Conservation (phyloP, 352 stramenopile genomes). For the Globisporangium recalcitrans region DNA sequence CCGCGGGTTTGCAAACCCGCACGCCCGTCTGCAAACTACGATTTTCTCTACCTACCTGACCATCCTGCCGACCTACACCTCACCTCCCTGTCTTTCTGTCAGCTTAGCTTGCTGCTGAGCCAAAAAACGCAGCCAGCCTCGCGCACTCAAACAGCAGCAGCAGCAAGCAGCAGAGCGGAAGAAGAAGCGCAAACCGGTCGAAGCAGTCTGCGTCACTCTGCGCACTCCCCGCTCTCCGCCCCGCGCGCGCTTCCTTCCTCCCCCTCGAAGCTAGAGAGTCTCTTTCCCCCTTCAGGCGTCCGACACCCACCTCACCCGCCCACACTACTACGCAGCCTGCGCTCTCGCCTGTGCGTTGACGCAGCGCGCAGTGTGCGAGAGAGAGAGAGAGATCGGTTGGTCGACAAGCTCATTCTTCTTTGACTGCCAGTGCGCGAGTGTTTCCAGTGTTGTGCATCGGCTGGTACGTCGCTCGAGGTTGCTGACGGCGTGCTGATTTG, state of each 20-base stretch:
- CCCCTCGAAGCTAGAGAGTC: too few relatives aligned
- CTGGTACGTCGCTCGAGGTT: not conserved
- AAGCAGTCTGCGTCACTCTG: constrained; percentile 19
- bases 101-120: not conserved
- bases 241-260: not conserved
- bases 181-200: constrained; percentile 19
- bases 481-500: not conserved
- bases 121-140: constrained; percentile 25
- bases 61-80: not conserved
- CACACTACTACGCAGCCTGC: not conserved
- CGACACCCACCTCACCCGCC: not conserved
- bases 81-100: not conserved
- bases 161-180: constrained; percentile 22
- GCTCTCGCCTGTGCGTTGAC: not conserved
- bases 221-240: not conserved
- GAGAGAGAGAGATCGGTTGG: not conserved
- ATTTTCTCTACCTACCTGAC: not conserved
- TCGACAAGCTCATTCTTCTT: not conserved
- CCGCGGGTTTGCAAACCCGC: not conserved
- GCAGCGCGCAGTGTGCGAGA: not conserved
- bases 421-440: too few relatives aligned
- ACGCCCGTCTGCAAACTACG: not conserved
- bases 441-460: not conserved
- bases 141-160: constrained; percentile 11
- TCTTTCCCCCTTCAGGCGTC: not conserved